Base-by-base conservation (phyloP, 2,329 filamentous ascomycete genomes). In the Pestalotiopsis sp. region DNA sequence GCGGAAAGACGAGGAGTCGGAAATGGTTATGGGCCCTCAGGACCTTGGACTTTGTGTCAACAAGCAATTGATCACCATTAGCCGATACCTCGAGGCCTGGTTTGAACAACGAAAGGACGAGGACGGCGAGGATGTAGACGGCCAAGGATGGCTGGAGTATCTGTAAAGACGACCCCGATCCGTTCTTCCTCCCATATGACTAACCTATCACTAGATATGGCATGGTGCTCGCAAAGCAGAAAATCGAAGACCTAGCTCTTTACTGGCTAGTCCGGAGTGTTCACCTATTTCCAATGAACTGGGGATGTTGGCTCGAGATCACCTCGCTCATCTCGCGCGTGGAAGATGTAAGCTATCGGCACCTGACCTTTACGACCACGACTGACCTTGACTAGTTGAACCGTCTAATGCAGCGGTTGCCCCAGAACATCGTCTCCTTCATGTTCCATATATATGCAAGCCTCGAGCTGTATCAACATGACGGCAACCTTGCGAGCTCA, bases 221-320 rank as follows among this genome's bases (percentile, higher is more conserved):
- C 10, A 92, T 98, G 80, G 90, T 98, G 14, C 84, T 98, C 20
- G 88, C 93, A 44, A 97, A 94, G 79, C 92, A 94, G 69, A 97
- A 97, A 80, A 98, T 96, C 74, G 94, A 97, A 72, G 86, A 90
- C 58, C 86, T 92, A 69, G 96, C 96, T 1, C 90, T 95, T 79
- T 89, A 92, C 70, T 97, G 92, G 86, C 85, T 99, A n/a, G 84
- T 98, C 64, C 88, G 89, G 70, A 97, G 94, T 75, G 93, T 98
- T 10, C 92, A 97, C 77, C 83, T 94, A 55, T 97, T 94, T 74
- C 93, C 94, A 1, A 97, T 94, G 87, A 97, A 98, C 76, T 99
- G 96, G 96, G 94, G 94, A 7, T 94, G 94, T 70, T 99, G 96
- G 96, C 87, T 96, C 68, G 96, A 99, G 81, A 88, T 99, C 78